These are phyloP conservation scores for Aureobasidium sp. DNA, from an alignment of 2,329 filamentous ascomycete species.

Conservation along the genomic window DNA sequence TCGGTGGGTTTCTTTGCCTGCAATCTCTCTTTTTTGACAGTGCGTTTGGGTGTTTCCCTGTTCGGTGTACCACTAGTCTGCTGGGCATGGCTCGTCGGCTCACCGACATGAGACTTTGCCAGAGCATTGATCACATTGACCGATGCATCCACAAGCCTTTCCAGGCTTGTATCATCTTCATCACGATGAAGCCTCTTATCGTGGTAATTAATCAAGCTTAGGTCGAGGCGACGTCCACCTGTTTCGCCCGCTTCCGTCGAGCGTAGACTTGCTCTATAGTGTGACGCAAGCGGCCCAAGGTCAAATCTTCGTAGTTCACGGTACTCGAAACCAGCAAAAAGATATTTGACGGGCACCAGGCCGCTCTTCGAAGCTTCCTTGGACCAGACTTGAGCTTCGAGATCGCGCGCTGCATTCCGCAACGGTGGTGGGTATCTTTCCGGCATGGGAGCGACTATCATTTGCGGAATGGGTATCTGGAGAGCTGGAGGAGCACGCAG, in stretches of 20 bases:
- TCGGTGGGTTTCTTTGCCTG: not conserved
- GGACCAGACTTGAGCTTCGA: too few species aligned
- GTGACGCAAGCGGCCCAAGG: not conserved
- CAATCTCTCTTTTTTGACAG: not conserved
- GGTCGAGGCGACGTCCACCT: conserved; percentile 10
- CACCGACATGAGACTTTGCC: not conserved
- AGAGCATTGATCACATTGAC: not conserved
- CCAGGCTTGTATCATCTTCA: not conserved
- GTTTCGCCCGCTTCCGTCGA: conserved; percentile 6
- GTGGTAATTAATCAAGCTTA: not conserved
- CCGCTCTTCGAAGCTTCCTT: too few species aligned
- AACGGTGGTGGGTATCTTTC: too few species aligned
- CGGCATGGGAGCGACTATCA: not conserved
- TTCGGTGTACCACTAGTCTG: too few species aligned
- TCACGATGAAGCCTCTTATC: not conserved
- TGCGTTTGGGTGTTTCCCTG: not conserved
- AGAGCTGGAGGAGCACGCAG: conserved; percentile 10
- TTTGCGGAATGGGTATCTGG: not conserved
- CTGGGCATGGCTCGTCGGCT: not conserved
- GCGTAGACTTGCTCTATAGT: not conserved
- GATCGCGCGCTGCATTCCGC: too few species aligned
- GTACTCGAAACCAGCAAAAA: conserved; percentile 13
- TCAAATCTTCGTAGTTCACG: not conserved
- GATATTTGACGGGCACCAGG: not conserved
- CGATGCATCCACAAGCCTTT: not conserved